Conservation (phyloP, 495 filamentous ascomycete species). For the Elaphomyces granulatus region DNA sequence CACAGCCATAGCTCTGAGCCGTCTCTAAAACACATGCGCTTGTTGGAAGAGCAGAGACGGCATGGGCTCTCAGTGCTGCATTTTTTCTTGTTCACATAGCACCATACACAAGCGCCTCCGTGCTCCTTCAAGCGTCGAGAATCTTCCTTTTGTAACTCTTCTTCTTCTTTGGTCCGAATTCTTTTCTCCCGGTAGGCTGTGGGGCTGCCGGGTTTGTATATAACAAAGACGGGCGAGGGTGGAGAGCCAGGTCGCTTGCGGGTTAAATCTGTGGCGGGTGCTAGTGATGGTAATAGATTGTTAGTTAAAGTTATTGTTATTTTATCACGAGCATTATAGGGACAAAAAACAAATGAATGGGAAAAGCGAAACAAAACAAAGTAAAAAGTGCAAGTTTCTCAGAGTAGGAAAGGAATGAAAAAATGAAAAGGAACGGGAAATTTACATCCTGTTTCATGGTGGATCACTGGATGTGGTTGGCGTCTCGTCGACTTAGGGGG, state of each 20-base stretch:
- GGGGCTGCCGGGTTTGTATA: too few species aligned
- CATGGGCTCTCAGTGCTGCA: conserved; percentile 13
- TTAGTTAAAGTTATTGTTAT: too few species aligned
- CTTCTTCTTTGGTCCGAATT: conserved; percentile 3
- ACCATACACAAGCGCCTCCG: conserved; percentile 18
- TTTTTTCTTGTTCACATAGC: conserved; percentile 16
- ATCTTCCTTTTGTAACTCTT: conserved; percentile 9
- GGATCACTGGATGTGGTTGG: too few species aligned
- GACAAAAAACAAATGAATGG: too few species aligned
- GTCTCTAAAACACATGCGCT: conserved; percentile 12
- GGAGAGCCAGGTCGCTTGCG: neutral
- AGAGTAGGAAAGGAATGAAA: too few species aligned
- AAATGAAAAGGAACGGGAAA: too few species aligned
- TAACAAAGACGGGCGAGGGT: neutral
- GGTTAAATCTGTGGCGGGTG: neutral
- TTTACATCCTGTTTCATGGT: too few species aligned
- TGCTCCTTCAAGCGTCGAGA: conserved; percentile 8
- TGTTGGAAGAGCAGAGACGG: conserved; percentile 5
- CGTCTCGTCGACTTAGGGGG: too few species aligned
- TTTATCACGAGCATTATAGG: too few species aligned
- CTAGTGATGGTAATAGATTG: too few species aligned
- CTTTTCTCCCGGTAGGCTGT: conserved; percentile 10
- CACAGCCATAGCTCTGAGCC: conserved; percentile 5
- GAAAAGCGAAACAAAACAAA: too few species aligned
- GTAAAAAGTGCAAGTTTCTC: too few species aligned